Base-by-base conservation (phyloP, 2,329 filamentous ascomycete species). In the Zymoseptoria ardabiliae region DNA sequence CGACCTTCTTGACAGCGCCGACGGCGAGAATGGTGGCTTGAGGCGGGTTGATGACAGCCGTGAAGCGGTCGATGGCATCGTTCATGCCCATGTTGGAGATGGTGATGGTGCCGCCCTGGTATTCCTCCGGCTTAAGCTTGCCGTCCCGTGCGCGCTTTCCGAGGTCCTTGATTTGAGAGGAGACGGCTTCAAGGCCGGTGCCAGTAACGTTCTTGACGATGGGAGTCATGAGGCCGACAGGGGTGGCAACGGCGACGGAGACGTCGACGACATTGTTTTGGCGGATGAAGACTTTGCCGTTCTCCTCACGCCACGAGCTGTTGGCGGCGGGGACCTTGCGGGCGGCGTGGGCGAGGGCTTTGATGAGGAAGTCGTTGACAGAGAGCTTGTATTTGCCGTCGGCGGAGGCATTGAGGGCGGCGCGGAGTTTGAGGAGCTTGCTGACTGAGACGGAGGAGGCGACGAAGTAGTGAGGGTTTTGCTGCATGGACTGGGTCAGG, bases 11-110 rank as follows among this genome's bases (percentile, higher is more conserved):
- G 70, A 90, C 91, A 67, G 91, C 95, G 71, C 95, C 94, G 61
- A 99, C 90, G 58, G 94, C 93, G 65, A 99, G 83, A 75, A 99
- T 99, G 73, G 86, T 89, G 57, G 94, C 90, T 81, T 99, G 95
- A 57, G 94, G 94, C 67, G 95, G 94, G 85, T 99, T 99, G 84
- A 99, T 96, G 73, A 99, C 89, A 68, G 94, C 94, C 56, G 94
- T 97, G 81, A 99, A 99, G 75, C 92, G 86, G 79, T 97, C 92
- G 64, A 99, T 88, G 55, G 94, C 93, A 53, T 87, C 74, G 85
- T 99, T 99, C 94, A 99, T 99, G 78, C 94, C 94, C 94, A 99
- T 96, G 86, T 99, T 99, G 80, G 90, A 96, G 79, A 99, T 97
- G 77, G 93, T 97, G 80, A 99, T 96, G 75, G 91, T 96, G 75